Conservation (phyloP, 441 rosid species). For the Croton setiger region DNA sequence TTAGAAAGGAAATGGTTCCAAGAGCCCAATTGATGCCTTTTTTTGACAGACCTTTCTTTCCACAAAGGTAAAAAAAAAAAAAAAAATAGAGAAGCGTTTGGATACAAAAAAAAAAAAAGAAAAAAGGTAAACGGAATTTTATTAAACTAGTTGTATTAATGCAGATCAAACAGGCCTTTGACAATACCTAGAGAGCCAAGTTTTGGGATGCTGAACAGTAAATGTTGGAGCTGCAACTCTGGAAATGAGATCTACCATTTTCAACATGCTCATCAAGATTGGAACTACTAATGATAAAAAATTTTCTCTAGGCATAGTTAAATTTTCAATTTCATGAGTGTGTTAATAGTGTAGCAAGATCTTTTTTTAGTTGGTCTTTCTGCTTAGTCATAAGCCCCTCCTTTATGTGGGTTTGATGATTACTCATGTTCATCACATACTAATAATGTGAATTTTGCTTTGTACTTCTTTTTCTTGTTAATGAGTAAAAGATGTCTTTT, state of each 20-base stretch:
- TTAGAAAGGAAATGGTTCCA: conserved; percentile 84
- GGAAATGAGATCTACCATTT: conserved; percentile 40
- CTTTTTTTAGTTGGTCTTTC: neutral
- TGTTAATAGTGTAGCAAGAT: neutral
- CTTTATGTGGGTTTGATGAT: neutral
- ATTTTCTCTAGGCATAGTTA: neutral
- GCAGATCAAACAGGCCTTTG: conserved; percentile 69
- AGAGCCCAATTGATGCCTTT: conserved; percentile 84
- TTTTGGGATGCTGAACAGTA: conserved; percentile 43
- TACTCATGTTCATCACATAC: neutral
- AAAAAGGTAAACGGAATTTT: no score
- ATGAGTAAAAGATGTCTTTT: no score
- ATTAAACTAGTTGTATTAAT: neutral
- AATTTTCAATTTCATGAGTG: neutral
- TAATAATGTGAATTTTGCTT: conserved; percentile 4
- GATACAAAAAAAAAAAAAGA: no score
- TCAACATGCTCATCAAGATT: conserved; percentile 41
- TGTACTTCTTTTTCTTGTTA: neutral
- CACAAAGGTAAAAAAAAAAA: conserved; percentile 47
- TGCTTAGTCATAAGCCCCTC: neutral
- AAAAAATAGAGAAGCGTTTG: neutral
- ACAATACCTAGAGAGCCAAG: conserved; percentile 79
- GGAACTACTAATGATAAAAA: conserved; percentile 20
- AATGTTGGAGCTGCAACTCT: conserved; percentile 53
- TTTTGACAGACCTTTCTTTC: conserved; percentile 72